Base-by-base conservation (phyloP, 139 green algal genomes). In the Diplosphaera chodatii region DNA sequence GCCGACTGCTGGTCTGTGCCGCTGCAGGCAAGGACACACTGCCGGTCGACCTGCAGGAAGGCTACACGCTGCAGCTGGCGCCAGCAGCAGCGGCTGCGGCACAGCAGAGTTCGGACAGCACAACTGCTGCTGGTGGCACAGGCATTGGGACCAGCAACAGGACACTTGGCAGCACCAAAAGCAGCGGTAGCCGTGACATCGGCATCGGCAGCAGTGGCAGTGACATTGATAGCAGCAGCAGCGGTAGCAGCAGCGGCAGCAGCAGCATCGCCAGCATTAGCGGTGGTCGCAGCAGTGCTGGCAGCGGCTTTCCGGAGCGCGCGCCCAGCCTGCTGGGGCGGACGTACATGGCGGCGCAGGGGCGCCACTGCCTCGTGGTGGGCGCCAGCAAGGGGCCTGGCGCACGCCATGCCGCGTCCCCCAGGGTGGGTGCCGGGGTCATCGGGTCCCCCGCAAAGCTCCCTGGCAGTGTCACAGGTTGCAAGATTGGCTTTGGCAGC, bases 311-410 rank as follows among this genome's bases (percentile, higher is more conserved):
- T 23, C 13, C 56, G 31, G 40, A 76, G 4, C 31, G 25, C 27
- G 25, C 75, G 0, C 89, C 88, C 16, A 94, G 88, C 63, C 69
- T 97, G 28, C 80, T 97, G 21, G 91, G 91, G 0, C 40, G 77
- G 15, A 80, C 83, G 2, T 97, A 97, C 82, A 55, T 95, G 18
- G 85, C 88, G 1, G 80, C 79, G 22, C 80, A 87, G 30, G 73
- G 62, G 27, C 25, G 40, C 15, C 30, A 8, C 5, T 48, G 71
- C 31, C 20, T 90, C 31, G 78, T 95, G 40, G 78, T 94, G 2
- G 88, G 91, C 1, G 88, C 90, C 21, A 94, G 86, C 4, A 87
- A 89, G 74, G 31, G 74, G 4, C 82, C 90, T 68, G 85, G 78
- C 16, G 16, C 22, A 18, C 48, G 48, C 13, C 48, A 59, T 59